Evolutionary conservation across 2,329 filamentous ascomycete genomes (phyloP).

Genomic region (Onygena corvina): DNA sequence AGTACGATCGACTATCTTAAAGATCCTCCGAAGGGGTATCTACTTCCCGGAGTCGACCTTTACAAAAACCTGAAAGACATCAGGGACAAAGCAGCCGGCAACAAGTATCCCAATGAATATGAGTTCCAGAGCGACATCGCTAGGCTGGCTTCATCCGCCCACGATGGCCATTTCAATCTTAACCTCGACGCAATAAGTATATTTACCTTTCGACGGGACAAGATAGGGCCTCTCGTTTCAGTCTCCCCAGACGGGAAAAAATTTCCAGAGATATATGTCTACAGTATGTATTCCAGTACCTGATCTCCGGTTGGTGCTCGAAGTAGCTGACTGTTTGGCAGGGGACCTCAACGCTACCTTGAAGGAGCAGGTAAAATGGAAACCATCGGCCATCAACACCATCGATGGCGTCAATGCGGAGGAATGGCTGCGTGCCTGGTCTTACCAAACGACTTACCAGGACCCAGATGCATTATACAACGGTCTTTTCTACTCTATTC

Average conservation of each 20-base stretch:
- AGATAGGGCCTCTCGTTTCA: conserved; percentile 46
- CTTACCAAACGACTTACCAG: conserved; percentile 15
- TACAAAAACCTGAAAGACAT: conserved; percentile 38
- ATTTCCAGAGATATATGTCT: conserved; percentile 44
- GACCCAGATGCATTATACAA: conserved; percentile 27
- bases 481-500: conserved; percentile 20
- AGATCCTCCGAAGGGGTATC: conserved; percentile 42
- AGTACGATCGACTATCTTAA: conserved; percentile 19
- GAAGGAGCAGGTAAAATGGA: conserved; percentile 13
- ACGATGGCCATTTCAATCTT: conserved; percentile 48
- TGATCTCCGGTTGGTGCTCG: background rate
- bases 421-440: conserved; percentile 19
- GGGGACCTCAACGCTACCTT: conserved; percentile 12
- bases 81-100: conserved; percentile 30
- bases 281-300: conserved; percentile 9
- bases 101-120: conserved; percentile 42
- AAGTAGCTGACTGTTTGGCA: conserved; percentile 10
- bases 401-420: conserved; percentile 24
- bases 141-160: conserved; percentile 41
- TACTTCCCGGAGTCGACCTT: conserved; percentile 40
- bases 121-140: conserved; percentile 46
- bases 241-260: conserved; percentile 49
- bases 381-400: conserved; percentile 21
- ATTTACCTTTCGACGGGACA: conserved; percentile 44
- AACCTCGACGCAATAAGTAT: conserved; percentile 16